A percentile compares a stretch with the other conserved stretches of the same genome.
These are phyloP conservation scores for Amoebophrya sp. DNA, from an alignment of 169 alveolate genomes.

Conservation along the genomic window DNA sequence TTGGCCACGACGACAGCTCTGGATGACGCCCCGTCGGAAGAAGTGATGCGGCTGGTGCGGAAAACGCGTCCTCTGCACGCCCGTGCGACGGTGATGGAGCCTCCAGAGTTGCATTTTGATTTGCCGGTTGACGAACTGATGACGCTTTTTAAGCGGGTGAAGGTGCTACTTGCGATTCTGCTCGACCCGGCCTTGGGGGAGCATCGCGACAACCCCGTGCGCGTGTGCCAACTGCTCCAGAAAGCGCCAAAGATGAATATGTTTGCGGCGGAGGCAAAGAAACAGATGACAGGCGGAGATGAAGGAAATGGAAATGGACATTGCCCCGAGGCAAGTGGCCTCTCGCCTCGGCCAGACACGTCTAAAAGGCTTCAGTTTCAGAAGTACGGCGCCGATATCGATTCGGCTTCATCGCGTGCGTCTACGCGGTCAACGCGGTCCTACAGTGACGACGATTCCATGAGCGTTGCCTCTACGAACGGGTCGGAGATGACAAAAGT, in stretches of 20 bases:
- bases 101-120: background rate
- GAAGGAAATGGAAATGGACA: no score
- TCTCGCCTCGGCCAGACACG: no score
- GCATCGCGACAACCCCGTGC: background rate
- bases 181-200: background rate
- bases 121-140: background rate
- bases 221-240: background rate
- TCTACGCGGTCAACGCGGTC: background rate
- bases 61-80: background rate
- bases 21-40: no score
- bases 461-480: no score
- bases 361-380: no score
- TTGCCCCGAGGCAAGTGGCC: no score
- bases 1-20: no score
- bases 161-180: background rate
- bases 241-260: background rate
- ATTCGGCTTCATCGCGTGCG: background rate
- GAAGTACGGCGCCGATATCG: no score
- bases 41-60: background rate
- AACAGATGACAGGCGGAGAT: background rate
- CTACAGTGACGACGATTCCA: no score
- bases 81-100: background rate
- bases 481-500: no score
- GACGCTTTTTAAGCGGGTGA: background rate
- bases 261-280: background rate